Conservation (phyloP, 768 basidiomycete genomes). For the Pulveroboletus sp. region DNA sequence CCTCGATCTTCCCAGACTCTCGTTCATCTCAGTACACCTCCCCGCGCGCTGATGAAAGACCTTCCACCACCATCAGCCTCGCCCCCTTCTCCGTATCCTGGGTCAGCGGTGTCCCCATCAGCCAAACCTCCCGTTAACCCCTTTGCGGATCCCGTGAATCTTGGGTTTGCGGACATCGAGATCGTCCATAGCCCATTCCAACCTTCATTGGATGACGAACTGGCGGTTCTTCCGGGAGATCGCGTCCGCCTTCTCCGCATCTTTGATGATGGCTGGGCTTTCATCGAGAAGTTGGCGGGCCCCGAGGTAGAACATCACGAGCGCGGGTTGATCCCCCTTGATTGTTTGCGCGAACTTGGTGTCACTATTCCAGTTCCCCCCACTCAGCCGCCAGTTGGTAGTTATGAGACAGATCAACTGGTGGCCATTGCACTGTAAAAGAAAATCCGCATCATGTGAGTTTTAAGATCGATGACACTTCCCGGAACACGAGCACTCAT, state of each 20-base stretch:
- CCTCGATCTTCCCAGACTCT: conserved; percentile 16
- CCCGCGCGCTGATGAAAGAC: conserved; percentile 14
- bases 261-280: conserved; percentile 71
- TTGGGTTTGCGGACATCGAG: conserved; percentile 41
- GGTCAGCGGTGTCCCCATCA: background rate
- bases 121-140: conserved; percentile 26
- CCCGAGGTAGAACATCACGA: conserved; percentile 2
- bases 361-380: conserved; percentile 48
- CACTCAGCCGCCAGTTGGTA: conserved; percentile 44
- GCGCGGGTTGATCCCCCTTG: conserved; percentile 62
- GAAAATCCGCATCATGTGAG: background rate
- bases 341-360: conserved; percentile 52
- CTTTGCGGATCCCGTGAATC: conserved; percentile 30
- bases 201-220: conserved; percentile 55
- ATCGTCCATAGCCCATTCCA: conserved; percentile 51
- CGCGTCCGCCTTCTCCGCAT: conserved; percentile 46
- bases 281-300: conserved; percentile 44
- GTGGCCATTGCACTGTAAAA: background rate
- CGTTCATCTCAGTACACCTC: conserved; percentile 14
- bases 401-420: conserved; percentile 19
- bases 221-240: conserved; percentile 49
- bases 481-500: background rate
- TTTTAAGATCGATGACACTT: background rate
- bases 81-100: conserved; percentile 11
- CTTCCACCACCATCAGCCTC: conserved; percentile 9